phyloP scores from a whole-genome alignment of 805 yeast species.

The Candida multigemmis region DNA sequence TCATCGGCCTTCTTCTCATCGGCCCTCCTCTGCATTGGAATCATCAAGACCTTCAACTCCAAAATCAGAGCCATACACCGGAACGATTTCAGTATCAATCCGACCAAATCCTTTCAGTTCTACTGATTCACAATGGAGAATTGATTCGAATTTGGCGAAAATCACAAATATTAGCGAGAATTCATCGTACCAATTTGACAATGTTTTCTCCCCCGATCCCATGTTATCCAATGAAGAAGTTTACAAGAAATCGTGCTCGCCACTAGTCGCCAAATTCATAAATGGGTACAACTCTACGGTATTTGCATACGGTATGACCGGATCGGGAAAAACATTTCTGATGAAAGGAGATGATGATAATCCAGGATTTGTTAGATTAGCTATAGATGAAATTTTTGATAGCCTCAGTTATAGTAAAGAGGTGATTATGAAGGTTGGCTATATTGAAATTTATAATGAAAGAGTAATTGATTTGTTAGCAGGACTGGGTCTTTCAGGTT shows the following conservation, averaged over 20 bases:
- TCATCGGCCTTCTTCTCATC: background rate
- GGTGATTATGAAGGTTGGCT: conserved; percentile 44
- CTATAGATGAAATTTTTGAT: conserved; percentile 52
- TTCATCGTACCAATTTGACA: conserved; percentile 60
- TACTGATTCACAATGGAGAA: conserved; percentile 34
- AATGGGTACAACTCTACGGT: conserved; percentile 79
- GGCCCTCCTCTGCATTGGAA: conserved; percentile 2
- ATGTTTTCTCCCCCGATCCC: conserved; percentile 55
- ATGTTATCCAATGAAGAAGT: conserved; percentile 45
- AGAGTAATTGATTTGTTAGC: conserved; percentile 67
- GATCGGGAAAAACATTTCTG: conserved; percentile 83
- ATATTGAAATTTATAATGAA: conserved; percentile 84
- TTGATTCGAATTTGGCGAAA: conserved; percentile 26
- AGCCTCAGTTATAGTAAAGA: too few species aligned
- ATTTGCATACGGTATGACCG: conserved; percentile 93
- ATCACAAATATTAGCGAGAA: conserved; percentile 49
- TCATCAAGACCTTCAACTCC: conserved; percentile 28
- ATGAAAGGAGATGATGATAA: conserved; percentile 65
- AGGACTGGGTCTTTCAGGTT: too few species aligned
- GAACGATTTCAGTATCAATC: conserved; percentile 67
- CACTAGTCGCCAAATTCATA: conserved; percentile 45
- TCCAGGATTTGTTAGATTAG: conserved; percentile 65
- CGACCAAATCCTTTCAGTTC: conserved; percentile 60
- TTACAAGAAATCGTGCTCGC: conserved; percentile 45
- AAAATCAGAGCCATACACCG: conserved; percentile 42